Base-by-base conservation (phyloP, 352 stramenopile species). In the Globisporangium acanthophoron region DNA sequence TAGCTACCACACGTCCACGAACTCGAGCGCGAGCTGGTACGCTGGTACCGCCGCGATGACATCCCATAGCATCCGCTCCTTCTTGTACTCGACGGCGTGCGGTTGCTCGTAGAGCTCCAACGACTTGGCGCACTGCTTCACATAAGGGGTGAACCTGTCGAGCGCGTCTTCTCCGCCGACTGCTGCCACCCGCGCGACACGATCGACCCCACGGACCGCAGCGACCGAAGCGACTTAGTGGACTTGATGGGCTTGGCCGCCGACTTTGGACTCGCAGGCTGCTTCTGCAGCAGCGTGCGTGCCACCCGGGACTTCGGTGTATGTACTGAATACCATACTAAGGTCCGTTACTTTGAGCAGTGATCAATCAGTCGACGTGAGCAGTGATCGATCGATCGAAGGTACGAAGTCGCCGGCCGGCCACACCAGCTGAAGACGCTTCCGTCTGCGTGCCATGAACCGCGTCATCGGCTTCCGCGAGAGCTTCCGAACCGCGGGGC, bases 61-160 rank as follows among this genome's bases (percentile, higher is more conserved):
- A 24, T 87, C 77, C 50, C 71, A 81, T 0, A 72, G 7, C 27
- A 87, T 43, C 9, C 77, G 67, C 40, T 85, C 61, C 29, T 71
- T 75, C 49, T 65, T 66, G 62, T 87, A 87, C 15, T 61, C 56
- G 24, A 46, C 45, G 1, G 56, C 53, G 21, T 76, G 58, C 5
- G 61, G 59, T 54, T 85, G 72, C 48, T 87, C 77, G 35, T 87
- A 87, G 1, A 85, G 49, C 44, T 87, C 74, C 58, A 87, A 67
- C 6, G 73, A 71, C 1, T 62, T 46, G 3, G 47, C 39, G 5
- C 65, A 67, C 24, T 76, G 51, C 8, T 73, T 64, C 0, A 85
- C 56, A 24, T 73, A 65, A 63, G 63, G 78, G 48, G 61, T 81
- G 56, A 85, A 75, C 68, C 72, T 76, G 37, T 84, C 69, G 18